Percentiles rank a stretch among this genome's conserved stretches.
phyloP scores from a whole-genome alignment of 2,329 filamentous ascomycete genomes.

The Pyricularia sp. region DNA sequence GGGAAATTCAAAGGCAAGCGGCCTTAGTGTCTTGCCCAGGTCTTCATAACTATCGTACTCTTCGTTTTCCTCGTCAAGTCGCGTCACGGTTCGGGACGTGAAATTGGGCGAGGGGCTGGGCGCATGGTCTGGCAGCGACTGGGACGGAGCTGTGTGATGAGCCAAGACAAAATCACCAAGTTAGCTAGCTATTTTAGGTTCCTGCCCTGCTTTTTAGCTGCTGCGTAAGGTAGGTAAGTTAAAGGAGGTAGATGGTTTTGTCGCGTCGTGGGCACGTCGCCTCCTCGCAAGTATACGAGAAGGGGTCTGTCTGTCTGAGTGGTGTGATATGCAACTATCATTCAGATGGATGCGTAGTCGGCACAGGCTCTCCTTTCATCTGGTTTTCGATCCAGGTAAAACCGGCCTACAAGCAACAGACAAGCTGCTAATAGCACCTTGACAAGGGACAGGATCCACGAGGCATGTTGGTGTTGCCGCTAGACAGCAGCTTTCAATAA shows the following conservation, averaged over 20 bases:
- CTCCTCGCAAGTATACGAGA: neutral
- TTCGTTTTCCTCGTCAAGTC: slow-evolving; percentile 40
- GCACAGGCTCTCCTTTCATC: neutral
- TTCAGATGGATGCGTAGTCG: neutral
- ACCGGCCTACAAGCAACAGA: neutral
- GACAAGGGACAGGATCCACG: neutral
- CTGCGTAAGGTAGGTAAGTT: neutral
- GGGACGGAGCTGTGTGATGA: slow-evolving; percentile 37
- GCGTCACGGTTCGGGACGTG: slow-evolving; percentile 34
- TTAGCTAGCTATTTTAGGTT: neutral
- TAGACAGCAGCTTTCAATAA: neutral
- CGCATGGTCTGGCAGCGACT: slow-evolving; percentile 43
- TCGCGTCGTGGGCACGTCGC: neutral
- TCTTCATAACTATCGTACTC: slow-evolving; percentile 21
- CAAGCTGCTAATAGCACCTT: neutral
- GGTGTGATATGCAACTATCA: neutral
- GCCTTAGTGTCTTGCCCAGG: slow-evolving; percentile 40
- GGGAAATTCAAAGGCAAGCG: slow-evolving; percentile 25
- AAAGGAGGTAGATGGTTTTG: neutral
- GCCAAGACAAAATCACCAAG: slow-evolving; percentile 4
- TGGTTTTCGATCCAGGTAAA: neutral
- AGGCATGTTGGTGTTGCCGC: neutral
- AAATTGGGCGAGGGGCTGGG: slow-evolving; percentile 36
- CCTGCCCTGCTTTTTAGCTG: neutral
- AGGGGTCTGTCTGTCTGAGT: neutral